phyloP scores from a whole-genome alignment of 768 basidiomycete species.

The Terana coerulea region DNA sequence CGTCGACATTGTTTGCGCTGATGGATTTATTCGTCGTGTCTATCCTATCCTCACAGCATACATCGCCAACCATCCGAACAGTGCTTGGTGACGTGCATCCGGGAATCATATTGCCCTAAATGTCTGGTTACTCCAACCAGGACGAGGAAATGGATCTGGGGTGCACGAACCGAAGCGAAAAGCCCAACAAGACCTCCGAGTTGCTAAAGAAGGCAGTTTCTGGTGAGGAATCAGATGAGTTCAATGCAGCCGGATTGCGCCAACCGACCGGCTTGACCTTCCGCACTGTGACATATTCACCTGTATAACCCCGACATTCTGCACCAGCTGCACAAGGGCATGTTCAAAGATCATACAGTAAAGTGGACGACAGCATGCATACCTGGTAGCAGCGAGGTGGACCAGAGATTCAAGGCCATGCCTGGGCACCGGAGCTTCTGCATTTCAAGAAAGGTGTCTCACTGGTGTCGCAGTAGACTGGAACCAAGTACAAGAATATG shows the following conservation, averaged over 20 bases:
- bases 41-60: conserved; percentile 24
- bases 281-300: conserved; percentile 38
- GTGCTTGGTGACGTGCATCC: conserved; percentile 17
- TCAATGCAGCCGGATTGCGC: conserved; percentile 14
- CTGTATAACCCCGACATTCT: conserved; percentile 39
- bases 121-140: conserved; percentile 12
- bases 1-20: conserved; percentile 20
- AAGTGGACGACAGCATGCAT: conserved; percentile 20
- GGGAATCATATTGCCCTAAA: conserved; percentile 21
- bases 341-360: conserved; percentile 42
- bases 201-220: not conserved
- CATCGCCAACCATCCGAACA: conserved; percentile 28
- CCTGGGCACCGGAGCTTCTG: conserved; percentile 29
- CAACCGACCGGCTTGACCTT: conserved; percentile 31
- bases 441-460: conserved; percentile 44
- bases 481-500: conserved; percentile 37
- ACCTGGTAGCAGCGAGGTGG: conserved; percentile 29
- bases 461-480: conserved; percentile 38
- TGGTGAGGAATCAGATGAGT: not conserved
- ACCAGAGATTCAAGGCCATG: conserved; percentile 31
- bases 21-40: conserved; percentile 18
- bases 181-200: not conserved
- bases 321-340: conserved; percentile 46
- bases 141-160: conserved; percentile 13
- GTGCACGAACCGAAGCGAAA: not conserved